phyloP scores from a whole-genome alignment of 2,329 filamentous ascomycete species.

The Sclerotinia nivalis region DNA sequence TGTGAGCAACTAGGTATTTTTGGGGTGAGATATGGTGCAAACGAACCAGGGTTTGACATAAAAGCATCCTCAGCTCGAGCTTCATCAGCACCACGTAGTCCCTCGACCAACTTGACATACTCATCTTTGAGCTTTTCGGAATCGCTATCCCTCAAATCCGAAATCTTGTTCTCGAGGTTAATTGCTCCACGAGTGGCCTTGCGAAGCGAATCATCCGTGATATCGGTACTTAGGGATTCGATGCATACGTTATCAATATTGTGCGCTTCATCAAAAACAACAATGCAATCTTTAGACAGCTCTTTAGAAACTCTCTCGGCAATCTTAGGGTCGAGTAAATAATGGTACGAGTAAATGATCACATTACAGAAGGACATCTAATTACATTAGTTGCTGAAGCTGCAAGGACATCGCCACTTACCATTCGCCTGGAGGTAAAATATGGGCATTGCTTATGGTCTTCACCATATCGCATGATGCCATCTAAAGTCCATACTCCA shows the following conservation, averaged over 20 bases:
- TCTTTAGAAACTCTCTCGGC: conserved; percentile 81
- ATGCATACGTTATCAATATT: conserved; percentile 99
- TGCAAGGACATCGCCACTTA: conserved; percentile 44
- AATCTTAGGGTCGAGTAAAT: conserved; percentile 95
- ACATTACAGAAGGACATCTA: conserved; percentile 99
- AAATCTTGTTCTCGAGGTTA: conserved; percentile 87
- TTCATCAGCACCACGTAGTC: conserved; percentile 83
- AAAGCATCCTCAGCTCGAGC: conserved; percentile 91
- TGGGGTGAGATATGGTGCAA: not conserved
- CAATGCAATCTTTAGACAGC: conserved; percentile 95
- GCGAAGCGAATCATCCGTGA: conserved; percentile 90
- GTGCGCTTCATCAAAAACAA: conserved; percentile 98
- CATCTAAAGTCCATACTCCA: conserved; percentile 94
- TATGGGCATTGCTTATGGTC: conserved; percentile 97
- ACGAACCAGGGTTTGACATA: conserved; percentile 78
- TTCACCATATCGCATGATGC: conserved; percentile 84
- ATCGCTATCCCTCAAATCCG: conserved; percentile 94
- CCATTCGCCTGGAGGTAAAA: conserved; percentile 93
- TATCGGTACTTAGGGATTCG: conserved; percentile 92
- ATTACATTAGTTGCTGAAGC: conserved; percentile 25
- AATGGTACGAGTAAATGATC: conserved; percentile 99
- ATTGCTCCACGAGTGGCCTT: conserved; percentile 88
- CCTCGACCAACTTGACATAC: conserved; percentile 93
- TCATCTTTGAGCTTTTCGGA: conserved; percentile 92
- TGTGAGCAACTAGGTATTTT: conserved; percentile 23